Conservation (phyloP, 306 rosid genomes). For the Ziziphus jujuba region DNA sequence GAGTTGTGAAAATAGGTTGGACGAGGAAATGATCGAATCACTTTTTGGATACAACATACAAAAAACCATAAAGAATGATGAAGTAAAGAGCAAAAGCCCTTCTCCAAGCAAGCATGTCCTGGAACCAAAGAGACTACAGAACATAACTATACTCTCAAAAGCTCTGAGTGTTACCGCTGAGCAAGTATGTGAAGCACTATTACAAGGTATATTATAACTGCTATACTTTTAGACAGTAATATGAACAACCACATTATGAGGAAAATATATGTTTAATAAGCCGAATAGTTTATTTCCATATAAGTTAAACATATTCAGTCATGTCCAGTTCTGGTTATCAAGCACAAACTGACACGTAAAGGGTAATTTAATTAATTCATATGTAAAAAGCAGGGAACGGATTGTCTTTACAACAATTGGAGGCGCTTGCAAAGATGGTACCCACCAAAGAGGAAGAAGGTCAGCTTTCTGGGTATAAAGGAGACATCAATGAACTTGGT, state of each 20-base stretch:
- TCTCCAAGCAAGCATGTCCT: conserved; percentile 93
- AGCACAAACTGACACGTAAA: neutral
- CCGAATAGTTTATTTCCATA: no score
- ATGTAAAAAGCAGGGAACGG: conserved; percentile 62
- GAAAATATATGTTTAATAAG: no score
- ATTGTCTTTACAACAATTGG: conserved; percentile 70
- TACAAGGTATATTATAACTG: conserved; percentile 58
- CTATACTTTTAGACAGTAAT: neutral
- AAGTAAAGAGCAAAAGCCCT: conserved; percentile 78
- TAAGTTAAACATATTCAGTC: no score
- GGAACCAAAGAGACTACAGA: conserved; percentile 95
- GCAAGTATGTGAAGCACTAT: conserved; percentile 70
- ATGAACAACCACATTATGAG: neutral
- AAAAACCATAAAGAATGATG: conserved; percentile 69
- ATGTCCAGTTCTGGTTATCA: no score
- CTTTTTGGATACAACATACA: conserved; percentile 93
- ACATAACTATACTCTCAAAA: conserved; percentile 89
- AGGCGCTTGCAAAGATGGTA: conserved; percentile 88
- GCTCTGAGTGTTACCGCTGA: conserved; percentile 76
- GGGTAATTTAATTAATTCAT: neutral
- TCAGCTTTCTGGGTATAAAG: conserved; percentile 66
- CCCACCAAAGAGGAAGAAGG: conserved; percentile 84
- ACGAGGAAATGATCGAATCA: conserved; percentile 98
- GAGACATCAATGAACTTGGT: conserved; percentile 79
- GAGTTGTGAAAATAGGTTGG: conserved; percentile 58